Percentiles rank a stretch among this genome's conserved stretches.
Conservation (phyloP, 257 asterid genomes). For the Apocynum venetum region DNA sequence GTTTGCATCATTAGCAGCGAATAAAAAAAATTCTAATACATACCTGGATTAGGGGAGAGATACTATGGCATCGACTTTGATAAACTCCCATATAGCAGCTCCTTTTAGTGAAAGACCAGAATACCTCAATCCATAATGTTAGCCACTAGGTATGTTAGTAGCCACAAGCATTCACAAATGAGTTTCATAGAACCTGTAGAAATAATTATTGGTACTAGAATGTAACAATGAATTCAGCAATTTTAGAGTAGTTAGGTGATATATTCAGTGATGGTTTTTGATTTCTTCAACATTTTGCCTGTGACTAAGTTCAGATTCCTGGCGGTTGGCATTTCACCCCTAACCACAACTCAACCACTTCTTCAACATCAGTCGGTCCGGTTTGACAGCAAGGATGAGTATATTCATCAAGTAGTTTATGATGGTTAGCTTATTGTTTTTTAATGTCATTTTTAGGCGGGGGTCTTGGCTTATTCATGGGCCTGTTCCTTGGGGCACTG, state of each 20-base stretch:
- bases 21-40: neutral
- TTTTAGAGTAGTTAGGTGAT: neutral
- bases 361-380: neutral
- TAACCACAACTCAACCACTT: no score
- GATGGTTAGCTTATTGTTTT: neutral
- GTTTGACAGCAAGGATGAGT: neutral
- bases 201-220: neutral
- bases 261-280: neutral
- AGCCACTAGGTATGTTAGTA: neutral
- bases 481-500: conserved; percentile 79
- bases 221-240: neutral
- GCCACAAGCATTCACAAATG: neutral
- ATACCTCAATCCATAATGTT: neutral
- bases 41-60: neutral
- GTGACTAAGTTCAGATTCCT: neutral
- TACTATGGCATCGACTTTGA: neutral
- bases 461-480: conserved; percentile 86
- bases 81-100: neutral
- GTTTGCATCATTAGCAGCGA: neutral
- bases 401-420: neutral
- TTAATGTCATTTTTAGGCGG: conserved; percentile 55
- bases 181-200: neutral
- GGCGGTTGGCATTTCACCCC: no score
- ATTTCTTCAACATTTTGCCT: neutral
- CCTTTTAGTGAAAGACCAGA: neutral